Evolutionary conservation across 345 rosid genomes (phyloP).

Genomic region (Noccaea caerulescens): DNA sequence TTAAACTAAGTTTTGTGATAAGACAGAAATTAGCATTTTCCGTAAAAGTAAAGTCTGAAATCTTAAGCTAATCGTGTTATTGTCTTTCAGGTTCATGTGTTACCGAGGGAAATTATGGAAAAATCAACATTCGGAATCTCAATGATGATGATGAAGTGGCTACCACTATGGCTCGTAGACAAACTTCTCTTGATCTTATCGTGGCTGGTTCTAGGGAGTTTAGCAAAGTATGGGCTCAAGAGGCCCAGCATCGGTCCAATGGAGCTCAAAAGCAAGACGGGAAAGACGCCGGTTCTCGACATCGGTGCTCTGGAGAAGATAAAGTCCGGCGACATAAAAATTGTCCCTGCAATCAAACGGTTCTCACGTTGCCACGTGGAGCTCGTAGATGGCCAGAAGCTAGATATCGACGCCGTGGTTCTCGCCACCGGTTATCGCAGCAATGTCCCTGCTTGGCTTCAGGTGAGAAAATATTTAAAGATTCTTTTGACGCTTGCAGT

Average conservation of each 20-base stretch:
- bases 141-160: conserved; percentile 64
- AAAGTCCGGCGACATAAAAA: conserved; percentile 62
- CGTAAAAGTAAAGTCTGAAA: neutral
- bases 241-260: conserved; percentile 73
- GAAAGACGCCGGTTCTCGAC: conserved; percentile 87
- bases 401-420: conserved; percentile 64
- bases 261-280: conserved; percentile 58
- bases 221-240: conserved; percentile 60
- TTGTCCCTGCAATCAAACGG: conserved; percentile 71
- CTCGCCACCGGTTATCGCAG: conserved; percentile 83
- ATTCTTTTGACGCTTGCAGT: neutral
- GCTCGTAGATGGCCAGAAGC: conserved; percentile 57
- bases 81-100: conserved; percentile 57
- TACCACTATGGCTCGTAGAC: conserved; percentile 79
- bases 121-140: conserved; percentile 66
- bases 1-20: conserved; percentile 15
- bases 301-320: conserved; percentile 74
- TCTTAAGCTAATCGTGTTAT: conserved; percentile 19
- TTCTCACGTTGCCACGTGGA: conserved; percentile 60
- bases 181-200: conserved; percentile 59
- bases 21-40: no score
- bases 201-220: conserved; percentile 63
- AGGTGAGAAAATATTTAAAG: conserved; percentile 47
- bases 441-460: conserved; percentile 77
- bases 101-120: conserved; percentile 65